Percentiles rank a stretch among this genome's conserved stretches.
These are phyloP conservation scores for Biscutella auriculata DNA, from an alignment of 441 rosid genomes.

Conservation along the genomic window DNA sequence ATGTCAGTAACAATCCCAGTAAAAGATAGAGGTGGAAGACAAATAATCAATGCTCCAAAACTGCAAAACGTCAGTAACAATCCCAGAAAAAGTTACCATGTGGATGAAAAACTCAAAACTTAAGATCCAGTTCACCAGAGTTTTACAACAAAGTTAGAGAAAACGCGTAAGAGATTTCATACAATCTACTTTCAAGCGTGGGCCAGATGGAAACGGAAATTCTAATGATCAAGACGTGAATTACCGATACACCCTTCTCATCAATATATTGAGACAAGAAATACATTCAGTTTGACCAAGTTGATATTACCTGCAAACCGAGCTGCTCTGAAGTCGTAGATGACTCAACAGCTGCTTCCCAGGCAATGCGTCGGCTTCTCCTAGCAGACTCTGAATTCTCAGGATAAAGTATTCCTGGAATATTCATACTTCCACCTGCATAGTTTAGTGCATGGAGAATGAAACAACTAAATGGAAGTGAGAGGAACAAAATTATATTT, in stretches of 20 bases:
- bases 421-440: conserved; percentile 74
- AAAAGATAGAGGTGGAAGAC: background rate
- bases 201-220: background rate
- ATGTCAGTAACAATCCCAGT: background rate
- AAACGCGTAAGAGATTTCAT: background rate
- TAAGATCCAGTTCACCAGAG: too few relatives aligned
- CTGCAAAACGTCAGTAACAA: background rate
- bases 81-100: background rate
- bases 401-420: conserved; percentile 71
- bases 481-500: background rate
- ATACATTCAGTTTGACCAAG: conserved; percentile 3
- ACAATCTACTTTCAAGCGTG: conserved; percentile 1
- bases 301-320: conserved; percentile 59
- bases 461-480: conserved; percentile 23
- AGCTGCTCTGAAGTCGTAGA: conserved; percentile 71
- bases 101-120: conserved; percentile 1
- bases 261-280: background rate
- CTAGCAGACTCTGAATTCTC: conserved; percentile 77
- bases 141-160: too few relatives aligned
- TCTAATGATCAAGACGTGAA: background rate
- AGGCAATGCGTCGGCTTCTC: conserved; percentile 68
- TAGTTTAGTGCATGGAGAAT: conserved; percentile 25
- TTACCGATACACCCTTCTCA: background rate
- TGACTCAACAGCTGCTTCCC: conserved; percentile 95
- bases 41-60: background rate